Evolutionary conservation across 768 basidiomycete species (phyloP).

Genomic region (Kwoniella bestiolae): DNA sequence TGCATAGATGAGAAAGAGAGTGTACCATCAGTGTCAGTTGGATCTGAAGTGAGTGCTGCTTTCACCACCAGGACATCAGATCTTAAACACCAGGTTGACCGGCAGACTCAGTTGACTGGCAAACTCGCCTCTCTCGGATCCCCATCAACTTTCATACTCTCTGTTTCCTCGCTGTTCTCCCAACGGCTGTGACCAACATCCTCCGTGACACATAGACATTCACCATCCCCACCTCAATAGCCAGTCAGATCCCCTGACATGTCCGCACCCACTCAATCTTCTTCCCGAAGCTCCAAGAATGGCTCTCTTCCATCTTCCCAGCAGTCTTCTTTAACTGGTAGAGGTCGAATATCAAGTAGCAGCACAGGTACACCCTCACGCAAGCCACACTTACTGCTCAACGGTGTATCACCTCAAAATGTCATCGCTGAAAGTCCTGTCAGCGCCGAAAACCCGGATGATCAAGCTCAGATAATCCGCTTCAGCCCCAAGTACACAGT

Average conservation of each 20-base stretch:
- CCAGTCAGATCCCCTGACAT: too few species aligned
- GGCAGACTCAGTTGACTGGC: too few species aligned
- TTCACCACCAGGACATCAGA: too few species aligned
- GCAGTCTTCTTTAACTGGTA: neutral
- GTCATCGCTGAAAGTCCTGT: neutral
- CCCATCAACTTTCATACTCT: too few species aligned
- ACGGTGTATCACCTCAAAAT: neutral
- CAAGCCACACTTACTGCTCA: constrained; percentile 8
- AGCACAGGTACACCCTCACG: neutral
- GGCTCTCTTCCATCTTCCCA: neutral
- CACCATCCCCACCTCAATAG: neutral
- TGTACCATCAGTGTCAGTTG: neutral
- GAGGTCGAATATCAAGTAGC: neutral
- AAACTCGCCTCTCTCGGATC: too few species aligned
- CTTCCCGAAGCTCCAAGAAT: neutral
- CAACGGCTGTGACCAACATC: neutral
- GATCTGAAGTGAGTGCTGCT: neutral
- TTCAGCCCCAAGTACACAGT: neutral
- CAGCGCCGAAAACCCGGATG: neutral
- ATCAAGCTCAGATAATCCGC: neutral
- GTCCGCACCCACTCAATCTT: neutral
- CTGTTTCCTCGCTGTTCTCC: too few species aligned
- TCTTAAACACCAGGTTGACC: too few species aligned
- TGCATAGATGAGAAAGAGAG: too few species aligned
- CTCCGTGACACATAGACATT: neutral